Evolutionary conservation across 1,139 yeast species (phyloP).

Genomic region (Wickerhamomyces sp.): DNA sequence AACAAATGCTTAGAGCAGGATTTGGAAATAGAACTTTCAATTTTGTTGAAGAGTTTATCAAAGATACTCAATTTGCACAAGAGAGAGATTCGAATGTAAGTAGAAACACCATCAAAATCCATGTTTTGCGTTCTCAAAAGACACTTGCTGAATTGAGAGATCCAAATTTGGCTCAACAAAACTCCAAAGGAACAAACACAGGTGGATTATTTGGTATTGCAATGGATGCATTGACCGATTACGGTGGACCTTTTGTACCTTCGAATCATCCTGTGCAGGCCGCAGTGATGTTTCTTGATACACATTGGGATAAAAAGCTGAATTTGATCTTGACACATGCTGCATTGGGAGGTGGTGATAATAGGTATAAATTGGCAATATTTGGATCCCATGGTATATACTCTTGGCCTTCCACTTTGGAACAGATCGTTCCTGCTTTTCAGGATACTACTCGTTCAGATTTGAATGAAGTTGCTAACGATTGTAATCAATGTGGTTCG

Average conservation of each 20-base stretch:
- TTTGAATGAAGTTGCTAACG: conserved; percentile 77
- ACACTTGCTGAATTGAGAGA: conserved; percentile 70
- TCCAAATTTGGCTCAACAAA: conserved; percentile 84
- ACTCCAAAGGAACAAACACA: conserved; percentile 59
- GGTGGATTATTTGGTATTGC: conserved; percentile 82
- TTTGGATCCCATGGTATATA: conserved; percentile 93
- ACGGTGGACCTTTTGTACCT: conserved; percentile 51
- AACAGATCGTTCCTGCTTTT: conserved; percentile 62
- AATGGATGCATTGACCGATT: conserved; percentile 53
- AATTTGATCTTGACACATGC: conserved; percentile 81
- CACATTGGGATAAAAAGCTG: conserved; percentile 66
- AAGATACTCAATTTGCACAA: conserved; percentile 44
- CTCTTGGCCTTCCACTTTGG: conserved; percentile 81
- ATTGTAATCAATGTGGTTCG: conserved; percentile 76
- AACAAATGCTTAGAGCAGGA: conserved; percentile 79
- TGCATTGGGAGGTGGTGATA: conserved; percentile 87
- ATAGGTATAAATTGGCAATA: conserved; percentile 68
- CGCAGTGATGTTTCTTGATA: conserved; percentile 79
- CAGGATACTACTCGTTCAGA: conserved; percentile 65
- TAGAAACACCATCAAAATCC: conserved; percentile 71
- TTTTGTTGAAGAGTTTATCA: conserved; percentile 61
- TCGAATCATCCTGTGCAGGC: conserved; percentile 57
- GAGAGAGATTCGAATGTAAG: conserved; percentile 29
- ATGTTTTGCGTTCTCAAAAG: conserved; percentile 61
- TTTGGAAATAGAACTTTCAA: conserved; percentile 78